phyloP scores from a whole-genome alignment of 768 basidiomycete genomes.

The Royoungia palumana region DNA sequence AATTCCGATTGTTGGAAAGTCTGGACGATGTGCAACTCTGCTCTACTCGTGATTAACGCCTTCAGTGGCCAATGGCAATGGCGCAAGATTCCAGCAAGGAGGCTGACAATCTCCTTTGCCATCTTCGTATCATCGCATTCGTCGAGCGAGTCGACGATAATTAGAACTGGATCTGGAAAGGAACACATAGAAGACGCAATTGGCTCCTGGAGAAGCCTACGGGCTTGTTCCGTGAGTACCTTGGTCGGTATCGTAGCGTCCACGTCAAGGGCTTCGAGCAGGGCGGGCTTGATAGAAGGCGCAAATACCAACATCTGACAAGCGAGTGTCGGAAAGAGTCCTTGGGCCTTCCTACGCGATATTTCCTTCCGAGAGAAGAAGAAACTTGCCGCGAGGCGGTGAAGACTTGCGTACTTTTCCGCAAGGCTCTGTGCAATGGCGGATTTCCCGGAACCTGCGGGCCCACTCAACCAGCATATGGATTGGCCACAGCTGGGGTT shows the following conservation, averaged over 20 bases:
- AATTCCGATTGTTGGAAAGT: conserved; percentile 19
- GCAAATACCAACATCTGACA: conserved; percentile 26
- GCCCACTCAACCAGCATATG: conserved; percentile 25
- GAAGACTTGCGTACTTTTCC: conserved; percentile 14
- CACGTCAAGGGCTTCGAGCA: conserved; percentile 18
- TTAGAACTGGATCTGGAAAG: conserved; percentile 13
- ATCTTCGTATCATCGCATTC: conserved; percentile 25
- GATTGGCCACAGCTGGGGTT: neutral
- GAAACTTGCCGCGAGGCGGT: conserved; percentile 32
- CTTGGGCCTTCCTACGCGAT: conserved; percentile 18
- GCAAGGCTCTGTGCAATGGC: conserved; percentile 30
- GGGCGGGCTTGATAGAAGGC: conserved; percentile 13
- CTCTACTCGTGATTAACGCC: conserved; percentile 25
- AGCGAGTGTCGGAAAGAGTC: conserved; percentile 31
- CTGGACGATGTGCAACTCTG: conserved; percentile 14
- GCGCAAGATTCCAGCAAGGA: conserved; percentile 16
- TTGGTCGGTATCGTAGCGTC: conserved; percentile 22
- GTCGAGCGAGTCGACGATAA: conserved; percentile 23
- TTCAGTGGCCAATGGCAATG: conserved; percentile 21
- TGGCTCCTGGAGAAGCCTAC: conserved; percentile 23
- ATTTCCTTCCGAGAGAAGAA: conserved; percentile 31
- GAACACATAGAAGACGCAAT: conserved; percentile 7
- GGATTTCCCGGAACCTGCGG: conserved; percentile 23
- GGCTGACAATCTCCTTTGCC: conserved; percentile 20
- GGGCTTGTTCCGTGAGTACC: conserved; percentile 23